Base-by-base conservation (phyloP, 2,329 filamentous ascomycete genomes). In the Fusarium sp. region DNA sequence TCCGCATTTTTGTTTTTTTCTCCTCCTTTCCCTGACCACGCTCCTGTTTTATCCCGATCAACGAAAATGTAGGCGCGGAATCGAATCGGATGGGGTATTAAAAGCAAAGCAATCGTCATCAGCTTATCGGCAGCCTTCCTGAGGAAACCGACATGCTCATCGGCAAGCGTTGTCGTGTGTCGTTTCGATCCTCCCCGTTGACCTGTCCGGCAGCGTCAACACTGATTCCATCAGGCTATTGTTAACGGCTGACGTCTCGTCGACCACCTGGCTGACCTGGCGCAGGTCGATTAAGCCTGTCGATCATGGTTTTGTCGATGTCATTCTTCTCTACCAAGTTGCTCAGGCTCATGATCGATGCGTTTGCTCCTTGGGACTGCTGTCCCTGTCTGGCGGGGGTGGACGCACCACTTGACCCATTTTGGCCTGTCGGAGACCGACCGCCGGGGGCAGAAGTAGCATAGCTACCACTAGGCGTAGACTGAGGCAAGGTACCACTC, bases 241-340 rank as follows among this genome's bases (percentile, higher is more conserved):
- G 47, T 72, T 45, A 74, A 70, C 67, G 71, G 52, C 71, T 74
- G 45, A 51, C 61, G 46, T 74, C 71, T 61, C 67, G 54, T 56
- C 69, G 69, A 56, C 53, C 58, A 25, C 25, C 67, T 64, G 57
- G 65, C 45, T 58, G 65, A 56, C 63, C 60, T 45, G 62, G 70
- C 25, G 20, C 48, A 34, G 78, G 74, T 48, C 83, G 79, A 67
- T 87, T 85, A 54, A 88, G 75, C 40, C 84, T 82, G 41, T 83
- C 82, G 59, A 88, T 80, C 87, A 88, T 88, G 63, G 79, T 83
- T 70, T 82, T 81, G 71, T 88, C 87, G 61, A 88, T 87, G 60
- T 88, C 86, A 70, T 81, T 84, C 71, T 82, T 82, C 29, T 84
- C 85, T 74, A 87, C 83, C 65, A 86, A 77, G 61, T 84, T 85